phyloP scores from a whole-genome alignment of 768 basidiomycete species.

The Amylocystis lapponica region DNA sequence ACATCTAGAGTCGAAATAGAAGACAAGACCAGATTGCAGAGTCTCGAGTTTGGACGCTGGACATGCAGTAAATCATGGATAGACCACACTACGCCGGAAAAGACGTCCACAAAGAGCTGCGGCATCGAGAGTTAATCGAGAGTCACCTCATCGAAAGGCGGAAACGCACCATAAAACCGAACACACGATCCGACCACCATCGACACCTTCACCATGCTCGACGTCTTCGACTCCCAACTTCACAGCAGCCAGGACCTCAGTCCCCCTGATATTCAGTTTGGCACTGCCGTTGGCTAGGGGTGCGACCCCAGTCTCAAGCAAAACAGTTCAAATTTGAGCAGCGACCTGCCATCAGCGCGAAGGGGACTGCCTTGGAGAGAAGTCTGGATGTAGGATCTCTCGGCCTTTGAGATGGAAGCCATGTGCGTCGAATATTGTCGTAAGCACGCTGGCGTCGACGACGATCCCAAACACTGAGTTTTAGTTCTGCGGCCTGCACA shows the following conservation, averaged over 20 bases:
- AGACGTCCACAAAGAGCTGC: too few species aligned
- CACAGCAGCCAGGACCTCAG: constrained; percentile 72
- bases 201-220: constrained; percentile 37
- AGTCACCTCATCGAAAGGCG: too few species aligned
- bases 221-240: constrained; percentile 75
- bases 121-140: too few species aligned
- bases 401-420: constrained; percentile 61
- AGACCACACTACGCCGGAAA: too few species aligned
- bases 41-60: too few species aligned
- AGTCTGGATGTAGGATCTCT: constrained; percentile 68
- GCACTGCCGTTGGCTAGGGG: constrained; percentile 86
- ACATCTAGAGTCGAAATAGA: too few species aligned
- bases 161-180: constrained; percentile 68
- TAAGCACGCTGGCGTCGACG: too few species aligned
- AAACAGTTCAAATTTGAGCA: constrained; percentile 61
- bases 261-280: constrained; percentile 70
- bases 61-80: too few species aligned
- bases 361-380: constrained; percentile 52
- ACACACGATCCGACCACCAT: constrained; percentile 60
- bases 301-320: constrained; percentile 71
- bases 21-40: too few species aligned
- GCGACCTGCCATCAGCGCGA: constrained; percentile 71
- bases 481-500: too few species aligned
- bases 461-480: too few species aligned
- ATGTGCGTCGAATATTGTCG: constrained; percentile 11